Conservation (phyloP, 108 stramenopile species). For the Cyclotella atomus region DNA sequence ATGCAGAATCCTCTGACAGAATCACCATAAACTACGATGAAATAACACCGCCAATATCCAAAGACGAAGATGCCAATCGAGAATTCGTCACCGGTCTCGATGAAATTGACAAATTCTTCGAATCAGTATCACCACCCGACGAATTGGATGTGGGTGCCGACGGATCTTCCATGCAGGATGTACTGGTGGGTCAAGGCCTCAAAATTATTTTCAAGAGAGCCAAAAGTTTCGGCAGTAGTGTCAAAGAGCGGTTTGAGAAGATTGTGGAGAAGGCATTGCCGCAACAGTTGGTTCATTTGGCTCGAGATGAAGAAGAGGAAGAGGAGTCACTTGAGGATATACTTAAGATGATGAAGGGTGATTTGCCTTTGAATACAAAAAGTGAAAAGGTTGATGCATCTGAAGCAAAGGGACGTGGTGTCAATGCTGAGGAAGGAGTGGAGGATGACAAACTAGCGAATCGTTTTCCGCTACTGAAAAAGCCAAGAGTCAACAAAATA, state of each 20-base stretch:
- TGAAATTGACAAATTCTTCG: constrained; percentile 85
- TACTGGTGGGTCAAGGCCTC: constrained; percentile 66
- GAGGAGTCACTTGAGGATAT: constrained; percentile 14
- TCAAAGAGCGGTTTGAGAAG: constrained; percentile 25
- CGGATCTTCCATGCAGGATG: constrained; percentile 84
- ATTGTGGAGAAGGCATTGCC: constrained; percentile 35
- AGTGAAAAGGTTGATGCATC: background rate
- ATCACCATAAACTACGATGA: background rate
- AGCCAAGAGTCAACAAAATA: constrained; percentile 21
- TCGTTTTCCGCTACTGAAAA: constrained; percentile 35
- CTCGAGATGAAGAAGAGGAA: constrained; percentile 12
- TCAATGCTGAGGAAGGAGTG: background rate
- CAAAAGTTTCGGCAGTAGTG: constrained; percentile 22
- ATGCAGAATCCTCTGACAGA: background rate
- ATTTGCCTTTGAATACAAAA: background rate
- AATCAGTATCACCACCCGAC: constrained; percentile 79
- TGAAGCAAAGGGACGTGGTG: background rate
- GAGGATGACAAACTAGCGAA: background rate
- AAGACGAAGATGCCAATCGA: constrained; percentile 47
- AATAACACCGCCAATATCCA: background rate
- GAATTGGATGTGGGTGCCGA: constrained; percentile 86
- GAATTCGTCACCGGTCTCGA: constrained; percentile 86
- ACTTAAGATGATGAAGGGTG: constrained; percentile 6
- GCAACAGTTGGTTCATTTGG: constrained; percentile 7
- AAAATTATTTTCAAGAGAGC: constrained; percentile 64